These are phyloP conservation scores for Jacaranda copaia DNA, from an alignment of 257 asterid genomes.

Conservation along the genomic window DNA sequence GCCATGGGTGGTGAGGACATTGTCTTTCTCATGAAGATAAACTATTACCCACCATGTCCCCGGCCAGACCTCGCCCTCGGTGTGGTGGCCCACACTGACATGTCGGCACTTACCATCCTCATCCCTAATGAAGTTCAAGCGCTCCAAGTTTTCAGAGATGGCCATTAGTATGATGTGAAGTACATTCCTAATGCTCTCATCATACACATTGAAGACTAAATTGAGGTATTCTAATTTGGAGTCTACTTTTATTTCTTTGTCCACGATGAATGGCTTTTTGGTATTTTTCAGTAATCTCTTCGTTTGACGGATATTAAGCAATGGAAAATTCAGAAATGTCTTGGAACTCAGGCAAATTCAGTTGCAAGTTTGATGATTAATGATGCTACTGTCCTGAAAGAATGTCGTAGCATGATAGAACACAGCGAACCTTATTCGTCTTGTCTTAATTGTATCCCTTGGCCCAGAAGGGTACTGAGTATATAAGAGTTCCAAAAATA, in stretches of 20 bases:
- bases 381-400: background rate
- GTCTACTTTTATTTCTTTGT: too few species aligned
- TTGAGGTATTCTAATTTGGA: constrained; percentile 56
- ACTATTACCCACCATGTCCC: constrained; percentile 93
- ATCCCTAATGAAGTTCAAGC: constrained; percentile 87
- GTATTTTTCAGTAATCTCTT: background rate
- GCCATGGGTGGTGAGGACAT: constrained; percentile 71
- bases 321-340: too few species aligned
- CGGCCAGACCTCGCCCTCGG: constrained; percentile 89
- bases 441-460: constrained; percentile 44
- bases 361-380: too few species aligned
- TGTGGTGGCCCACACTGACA: constrained; percentile 92
- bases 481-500: constrained; percentile 66
- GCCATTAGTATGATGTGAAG: constrained; percentile 75
- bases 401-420: background rate
- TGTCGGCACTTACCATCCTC: constrained; percentile 72
- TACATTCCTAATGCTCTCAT: constrained; percentile 85
- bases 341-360: too few species aligned
- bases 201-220: constrained; percentile 86
- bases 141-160: constrained; percentile 79
- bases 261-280: too few species aligned
- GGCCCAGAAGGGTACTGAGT: constrained; percentile 73
- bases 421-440: background rate
- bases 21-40: constrained; percentile 71
- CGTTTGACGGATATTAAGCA: constrained; percentile 64